Base-by-base conservation (phyloP, 108 stramenopile species). In the Skeletonema grethae region DNA sequence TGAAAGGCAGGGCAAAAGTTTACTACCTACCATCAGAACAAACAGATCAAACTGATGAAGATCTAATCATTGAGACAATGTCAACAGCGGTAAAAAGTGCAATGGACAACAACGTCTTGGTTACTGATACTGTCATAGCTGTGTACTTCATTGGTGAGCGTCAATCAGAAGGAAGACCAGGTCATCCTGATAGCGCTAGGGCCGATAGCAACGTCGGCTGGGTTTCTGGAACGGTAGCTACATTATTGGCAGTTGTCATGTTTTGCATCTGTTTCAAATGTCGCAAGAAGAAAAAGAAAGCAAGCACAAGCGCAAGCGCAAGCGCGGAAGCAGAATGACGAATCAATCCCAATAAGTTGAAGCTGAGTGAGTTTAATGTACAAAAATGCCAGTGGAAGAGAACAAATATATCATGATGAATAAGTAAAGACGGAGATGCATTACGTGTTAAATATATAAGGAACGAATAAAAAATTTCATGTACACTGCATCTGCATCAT, bases 61-160 rank as follows among this genome's bases (percentile, higher is more conserved):
- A 45, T 22, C 60, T 13, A 22, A 75, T 75, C 31, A 29, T 59
- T 25, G 34, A 61, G 16, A 59, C 41, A 20, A 25, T 75, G 24
- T 59, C 39, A 39, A 28, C 15, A 39, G 64, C 65, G 0, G 65
- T 75, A 5, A 67, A 67, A 60, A 61, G 34, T 6, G 59, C 55
- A 3, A 75, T 75, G 59, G 73, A 75, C 24, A 34, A 45, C 7
- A 66, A 57, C 46, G 65, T 61, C 15, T 64, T 64, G 22, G 59
- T 67, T 24, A 65, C 72, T 57, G 72, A 73, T 45, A 65, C 72
- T 9, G 57, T 38, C 8, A 22, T 38, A 18, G 63, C 72, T 29
- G 63, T 45, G 7, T 66, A 50, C 28, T 75, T 66, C 58, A 57
- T 75, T 32, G 73, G 65, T 29, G 73, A 66, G 43, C 73, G 73